Base-by-base conservation (phyloP, 768 basidiomycete species). In the Aureoboletus auriporus region DNA sequence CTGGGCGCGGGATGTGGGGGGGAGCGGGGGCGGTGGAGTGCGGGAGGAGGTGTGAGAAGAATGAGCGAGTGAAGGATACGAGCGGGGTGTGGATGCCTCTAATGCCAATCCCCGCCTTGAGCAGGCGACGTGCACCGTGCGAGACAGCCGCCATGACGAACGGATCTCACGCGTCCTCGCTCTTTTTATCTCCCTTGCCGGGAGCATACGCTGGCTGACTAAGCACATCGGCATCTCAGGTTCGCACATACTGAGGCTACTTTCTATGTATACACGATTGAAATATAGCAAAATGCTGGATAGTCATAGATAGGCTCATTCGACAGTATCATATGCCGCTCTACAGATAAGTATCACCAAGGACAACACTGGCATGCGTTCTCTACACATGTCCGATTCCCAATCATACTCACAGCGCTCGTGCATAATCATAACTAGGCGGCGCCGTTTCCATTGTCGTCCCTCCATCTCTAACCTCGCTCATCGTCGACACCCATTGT, bases 31-130 rank as follows among this genome's bases (percentile, higher is more conserved):
- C 0, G 46, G 47, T n/a, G 17, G 39, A 34, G 45, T 39, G 55
- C 69, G 62, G 68, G 47, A 83, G 73, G 50, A 88, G 73, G 31
- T 71, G 74, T 39, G 78, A 69, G 40, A 87, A 56, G 31, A 85
- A 49, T n/a, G 73, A 74, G 48, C 75, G 78, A 13, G 85, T 76
- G 36, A 77, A 71, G 14, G 71, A 69, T 48, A 84, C 29, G 71
- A 49, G 31, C 42, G 38, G 31, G 3, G 20, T 16, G 27, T 31
- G 40, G 47, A 68, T 12, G 10, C 11, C 33, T 12, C 33, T 14
- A 11, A 11, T 14, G 30, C 30, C 30, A 14, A 33, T 33, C 2
- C 33, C 33, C 33, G 14, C 12, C 33, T 33, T 33, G 33, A 12
- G 10, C 33, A 33, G 33, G 12, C 14, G 33, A 14, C 33, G 33